phyloP scores from a whole-genome alignment of 2,329 filamentous ascomycete species.

The Nigrospora osmanthi region DNA sequence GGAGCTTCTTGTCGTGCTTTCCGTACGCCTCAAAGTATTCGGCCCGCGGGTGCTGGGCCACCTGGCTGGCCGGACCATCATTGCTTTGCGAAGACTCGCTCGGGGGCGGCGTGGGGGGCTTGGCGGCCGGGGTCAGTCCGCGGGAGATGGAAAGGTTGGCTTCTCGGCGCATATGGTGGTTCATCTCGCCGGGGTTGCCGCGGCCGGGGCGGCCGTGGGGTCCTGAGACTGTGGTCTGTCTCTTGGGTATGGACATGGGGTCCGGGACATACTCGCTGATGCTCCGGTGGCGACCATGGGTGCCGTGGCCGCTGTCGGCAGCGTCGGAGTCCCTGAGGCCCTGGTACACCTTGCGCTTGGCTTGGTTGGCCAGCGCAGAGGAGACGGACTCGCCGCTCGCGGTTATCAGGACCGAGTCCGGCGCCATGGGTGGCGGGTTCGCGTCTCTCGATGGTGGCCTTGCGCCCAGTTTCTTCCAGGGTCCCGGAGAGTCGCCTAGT shows the following conservation, averaged over 20 bases:
- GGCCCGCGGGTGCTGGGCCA: slow-evolving; percentile 29
- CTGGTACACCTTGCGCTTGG: slow-evolving; percentile 51
- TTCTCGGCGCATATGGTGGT: slow-evolving; percentile 60
- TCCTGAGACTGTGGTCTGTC: slow-evolving; percentile 67
- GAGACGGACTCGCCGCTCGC: slow-evolving; percentile 44
- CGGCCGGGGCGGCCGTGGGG: slow-evolving; percentile 39
- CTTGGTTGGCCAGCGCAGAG: slow-evolving; percentile 40
- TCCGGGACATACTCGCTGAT: slow-evolving; percentile 84
- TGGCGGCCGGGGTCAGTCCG: slow-evolving; percentile 57
- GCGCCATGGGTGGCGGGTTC: slow-evolving; percentile 25
- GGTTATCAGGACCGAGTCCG: slow-evolving; percentile 41
- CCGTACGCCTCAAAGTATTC: slow-evolving; percentile 67
- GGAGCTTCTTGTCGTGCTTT: slow-evolving; percentile 59
- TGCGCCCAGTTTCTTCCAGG: slow-evolving; percentile 50
- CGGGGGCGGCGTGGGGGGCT: slow-evolving; percentile 73
- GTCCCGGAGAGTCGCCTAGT: slow-evolving; percentile 55
- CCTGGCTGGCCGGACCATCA: slow-evolving; percentile 32
- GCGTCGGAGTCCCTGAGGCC: slow-evolving; percentile 29
- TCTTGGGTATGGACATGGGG: slow-evolving; percentile 56
- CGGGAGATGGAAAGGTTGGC: slow-evolving; percentile 71
- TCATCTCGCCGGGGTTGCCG: slow-evolving; percentile 30
- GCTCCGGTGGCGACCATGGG: slow-evolving; percentile 69
- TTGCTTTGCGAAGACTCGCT: slow-evolving; percentile 58
- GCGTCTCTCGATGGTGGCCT: slow-evolving; percentile 41
- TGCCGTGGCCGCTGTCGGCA: slow-evolving; percentile 16